Evolutionary conservation across 1,284 basidiomycete species (phyloP).

Genomic region (Papiliotrema terrestris): DNA sequence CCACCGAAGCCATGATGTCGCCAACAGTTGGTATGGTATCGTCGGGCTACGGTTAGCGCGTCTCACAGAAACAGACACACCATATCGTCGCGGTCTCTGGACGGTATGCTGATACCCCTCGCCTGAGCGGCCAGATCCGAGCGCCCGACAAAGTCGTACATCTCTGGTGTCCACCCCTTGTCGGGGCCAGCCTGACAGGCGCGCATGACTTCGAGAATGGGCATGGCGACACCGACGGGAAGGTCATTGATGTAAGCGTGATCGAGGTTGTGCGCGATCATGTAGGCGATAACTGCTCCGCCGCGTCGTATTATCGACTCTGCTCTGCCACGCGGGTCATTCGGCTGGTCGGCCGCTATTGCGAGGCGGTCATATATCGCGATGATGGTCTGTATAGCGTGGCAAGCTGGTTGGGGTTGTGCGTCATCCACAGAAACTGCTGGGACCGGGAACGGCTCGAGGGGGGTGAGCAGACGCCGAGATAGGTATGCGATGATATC

Average conservation of each 20-base stretch:
- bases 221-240: slow-evolving; percentile 70
- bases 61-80: slow-evolving; percentile 11
- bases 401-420: slow-evolving; percentile 31
- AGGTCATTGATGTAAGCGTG: slow-evolving; percentile 53
- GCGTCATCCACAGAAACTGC: slow-evolving; percentile 4
- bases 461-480: slow-evolving; percentile 15
- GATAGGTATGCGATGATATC: slow-evolving; percentile 48
- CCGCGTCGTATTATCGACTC: slow-evolving; percentile 43
- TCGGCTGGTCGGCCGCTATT: not conserved
- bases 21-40: slow-evolving; percentile 19
- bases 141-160: slow-evolving; percentile 73
- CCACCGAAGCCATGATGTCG: slow-evolving; percentile 9
- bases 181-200: slow-evolving; percentile 75
- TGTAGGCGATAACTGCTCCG: slow-evolving; percentile 59
- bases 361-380: slow-evolving; percentile 23
- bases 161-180: slow-evolving; percentile 63
- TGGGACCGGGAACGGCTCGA: slow-evolving; percentile 25
- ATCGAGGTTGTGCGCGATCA: slow-evolving; percentile 58
- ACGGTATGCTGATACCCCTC: slow-evolving; percentile 2
- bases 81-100: slow-evolving; percentile 10
- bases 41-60: slow-evolving; percentile 3
- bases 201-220: slow-evolving; percentile 75
- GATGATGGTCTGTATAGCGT: slow-evolving; percentile 18
- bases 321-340: not conserved
- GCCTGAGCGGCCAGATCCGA: slow-evolving; percentile 60